A percentile compares a stretch with the other conserved stretches of the same genome.
Conservation (phyloP, 306 rosid species). For the Pyrus communis region DNA sequence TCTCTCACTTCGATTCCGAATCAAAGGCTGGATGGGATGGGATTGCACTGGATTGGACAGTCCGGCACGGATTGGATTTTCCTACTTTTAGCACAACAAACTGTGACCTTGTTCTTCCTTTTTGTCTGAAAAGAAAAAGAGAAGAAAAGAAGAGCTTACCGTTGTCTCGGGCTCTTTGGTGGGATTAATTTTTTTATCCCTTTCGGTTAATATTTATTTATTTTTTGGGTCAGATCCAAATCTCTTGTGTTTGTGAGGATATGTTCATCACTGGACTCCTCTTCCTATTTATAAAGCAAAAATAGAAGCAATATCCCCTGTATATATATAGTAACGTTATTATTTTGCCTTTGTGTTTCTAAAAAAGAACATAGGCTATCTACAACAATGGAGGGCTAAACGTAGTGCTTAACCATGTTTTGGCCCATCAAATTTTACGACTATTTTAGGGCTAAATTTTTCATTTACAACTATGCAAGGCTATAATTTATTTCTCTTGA, state of each 20-base stretch:
- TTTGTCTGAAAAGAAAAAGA: background rate
- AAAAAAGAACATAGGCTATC: too few species aligned
- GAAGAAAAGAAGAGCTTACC: background rate
- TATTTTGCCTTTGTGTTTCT: too few species aligned
- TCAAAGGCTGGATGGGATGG: background rate
- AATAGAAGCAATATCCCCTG: background rate
- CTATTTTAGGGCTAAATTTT: too few species aligned
- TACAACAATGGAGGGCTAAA: too few species aligned
- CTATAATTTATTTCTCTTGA: too few species aligned
- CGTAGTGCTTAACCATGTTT: too few species aligned
- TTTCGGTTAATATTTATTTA: background rate
- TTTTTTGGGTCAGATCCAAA: background rate
- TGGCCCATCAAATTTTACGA: too few species aligned
- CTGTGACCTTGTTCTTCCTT: background rate
- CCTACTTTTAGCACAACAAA: background rate
- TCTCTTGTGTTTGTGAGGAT: background rate
- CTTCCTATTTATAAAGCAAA: background rate
- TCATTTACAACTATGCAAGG: too few species aligned
- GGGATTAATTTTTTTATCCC: background rate
- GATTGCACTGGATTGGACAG: background rate
- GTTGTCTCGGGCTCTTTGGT: background rate
- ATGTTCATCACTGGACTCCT: background rate
- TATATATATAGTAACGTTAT: background rate
- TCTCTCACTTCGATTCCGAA: background rate
- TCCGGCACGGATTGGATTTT: background rate